Evolutionary conservation across 1,284 basidiomycete genomes (phyloP).

Genomic region (Ganoderma meredithae): DNA sequence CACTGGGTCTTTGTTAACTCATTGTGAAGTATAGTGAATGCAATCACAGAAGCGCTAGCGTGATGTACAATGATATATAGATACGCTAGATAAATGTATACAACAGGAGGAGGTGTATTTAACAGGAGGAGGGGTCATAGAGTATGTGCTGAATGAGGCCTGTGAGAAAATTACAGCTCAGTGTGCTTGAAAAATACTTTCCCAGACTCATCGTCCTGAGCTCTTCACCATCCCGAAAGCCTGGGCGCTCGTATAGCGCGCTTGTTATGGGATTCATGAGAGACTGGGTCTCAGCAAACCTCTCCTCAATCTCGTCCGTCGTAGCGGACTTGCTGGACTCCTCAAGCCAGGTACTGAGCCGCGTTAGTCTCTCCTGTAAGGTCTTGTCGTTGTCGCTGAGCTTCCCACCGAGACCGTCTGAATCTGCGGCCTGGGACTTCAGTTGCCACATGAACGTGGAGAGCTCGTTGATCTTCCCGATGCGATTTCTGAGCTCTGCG

Average conservation of each 20-base stretch:
- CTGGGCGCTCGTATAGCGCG: conserved; percentile 72
- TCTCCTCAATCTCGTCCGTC: conserved; percentile 92
- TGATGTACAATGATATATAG: not conserved
- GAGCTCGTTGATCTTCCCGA: conserved; percentile 86
- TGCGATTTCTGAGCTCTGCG: conserved; percentile 86
- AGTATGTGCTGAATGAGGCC: not conserved
- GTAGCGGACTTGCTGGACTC: conserved; percentile 80
- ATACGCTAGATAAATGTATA: not conserved
- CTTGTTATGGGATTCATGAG: conserved; percentile 71
- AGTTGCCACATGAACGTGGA: conserved; percentile 83
- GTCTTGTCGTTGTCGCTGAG: conserved; percentile 88
- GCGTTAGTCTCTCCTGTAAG: conserved; percentile 84
- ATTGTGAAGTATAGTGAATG: not conserved
- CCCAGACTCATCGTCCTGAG: conserved; percentile 53
- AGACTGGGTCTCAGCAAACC: conserved; percentile 71
- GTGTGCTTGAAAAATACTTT: conserved; percentile 63
- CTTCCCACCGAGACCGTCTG: conserved; percentile 92
- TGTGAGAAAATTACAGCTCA: conserved; percentile 56
- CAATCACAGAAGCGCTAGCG: not conserved
- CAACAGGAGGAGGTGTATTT: no score
- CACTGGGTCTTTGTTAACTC: no score
- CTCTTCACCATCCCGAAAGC: conserved; percentile 42
- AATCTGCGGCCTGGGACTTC: conserved; percentile 86
- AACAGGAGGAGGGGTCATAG: not conserved
- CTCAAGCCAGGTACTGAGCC: conserved; percentile 91